Base-by-base conservation (phyloP, 192 early-diverging fungal genomes). In the Coemansia biformis region DNA sequence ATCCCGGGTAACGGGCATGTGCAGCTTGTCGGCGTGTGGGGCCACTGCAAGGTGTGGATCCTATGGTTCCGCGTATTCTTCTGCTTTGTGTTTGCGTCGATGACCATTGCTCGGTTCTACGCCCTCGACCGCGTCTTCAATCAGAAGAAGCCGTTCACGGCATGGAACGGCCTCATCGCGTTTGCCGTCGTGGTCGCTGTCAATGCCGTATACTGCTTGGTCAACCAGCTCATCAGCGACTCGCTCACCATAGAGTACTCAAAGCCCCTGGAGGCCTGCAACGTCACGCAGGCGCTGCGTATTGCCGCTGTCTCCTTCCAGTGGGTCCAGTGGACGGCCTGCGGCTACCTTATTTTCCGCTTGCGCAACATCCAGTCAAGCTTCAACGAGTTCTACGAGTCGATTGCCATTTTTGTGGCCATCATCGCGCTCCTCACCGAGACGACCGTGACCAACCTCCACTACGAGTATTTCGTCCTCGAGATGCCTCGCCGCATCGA, bases 311-410 rank as follows among this genome's bases (percentile, higher is more conserved):
- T 68, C 3, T 24, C 36, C 3, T 26, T 68, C 13, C 66, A 68
- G 33, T 68, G 66, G 66, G 46, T 68, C 2, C 30, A 61, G 33
- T 68, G 66, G 66, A 14, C 32, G 0, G 38, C 58, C 12, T 52
- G 56, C 2, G 57, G 57, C 1, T 53, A 53, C 22, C 57, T 68
- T 9, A 59, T 68, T 4, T 61, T 32, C 46, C 47, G 66, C 9
- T 46, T 68, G 51, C 66, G 66, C 40, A 68, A 68, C 26, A 68
- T 68, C 18, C 66, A 68, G 49, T 68, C 66, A 14, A 68, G 66
- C 34, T 68, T 68, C 34, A 68, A 68, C 49, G 66, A 68, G 50
- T 61, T 61, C 43, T 37, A 17, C 58, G 66, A 68, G 38, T 68
- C 66, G 7, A 34, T 68, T 12, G 58, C 54, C 1, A 40, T 69